Conservation (phyloP, 2,329 filamentous ascomycete genomes). For the Lithohypha guttulata region DNA sequence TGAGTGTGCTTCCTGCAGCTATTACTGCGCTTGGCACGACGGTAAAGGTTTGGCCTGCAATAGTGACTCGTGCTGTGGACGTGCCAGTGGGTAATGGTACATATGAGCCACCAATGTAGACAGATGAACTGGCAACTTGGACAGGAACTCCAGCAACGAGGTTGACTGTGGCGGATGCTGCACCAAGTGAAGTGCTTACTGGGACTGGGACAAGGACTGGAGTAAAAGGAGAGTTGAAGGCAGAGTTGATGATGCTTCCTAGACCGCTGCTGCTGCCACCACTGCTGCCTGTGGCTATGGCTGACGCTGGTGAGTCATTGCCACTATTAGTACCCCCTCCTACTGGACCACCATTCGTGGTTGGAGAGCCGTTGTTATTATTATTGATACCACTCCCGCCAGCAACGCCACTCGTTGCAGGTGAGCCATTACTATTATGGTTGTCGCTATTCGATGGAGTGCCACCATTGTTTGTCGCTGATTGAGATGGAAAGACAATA, state of each 20-base stretch:
- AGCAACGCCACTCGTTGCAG: no score
- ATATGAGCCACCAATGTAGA: slow-evolving; percentile 17
- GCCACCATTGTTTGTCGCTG: not conserved
- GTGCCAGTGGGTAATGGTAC: slow-evolving; percentile 16
- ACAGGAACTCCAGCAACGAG: slow-evolving; percentile 16
- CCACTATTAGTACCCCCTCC: not conserved
- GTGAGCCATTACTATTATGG: slow-evolving; percentile 3
- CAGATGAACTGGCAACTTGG: slow-evolving; percentile 14
- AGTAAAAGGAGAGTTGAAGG: slow-evolving; percentile 16
- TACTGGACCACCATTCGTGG: not conserved
- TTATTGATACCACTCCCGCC: not conserved
- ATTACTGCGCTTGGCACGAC: slow-evolving; percentile 16
- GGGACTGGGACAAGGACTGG: slow-evolving; percentile 11
- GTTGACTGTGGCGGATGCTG: slow-evolving; percentile 9
- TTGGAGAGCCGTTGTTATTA: slow-evolving; percentile 5
- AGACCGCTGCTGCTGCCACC: slow-evolving; percentile 1
- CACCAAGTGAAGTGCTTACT: slow-evolving; percentile 4
- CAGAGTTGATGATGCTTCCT: slow-evolving; percentile 18
- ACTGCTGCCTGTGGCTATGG: slow-evolving; percentile 2
- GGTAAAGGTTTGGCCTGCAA: slow-evolving; percentile 15
- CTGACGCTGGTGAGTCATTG: not conserved
- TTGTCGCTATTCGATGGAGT: slow-evolving; percentile 7
- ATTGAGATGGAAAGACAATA: slow-evolving; percentile 1
- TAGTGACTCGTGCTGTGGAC: slow-evolving; percentile 11
- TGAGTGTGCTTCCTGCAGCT: slow-evolving; percentile 10